A percentile compares a stretch with the other conserved stretches of the same genome.
Evolutionary conservation across 2,329 filamentous ascomycete genomes (phyloP).

Genomic region (Incumbomyces lentus): DNA sequence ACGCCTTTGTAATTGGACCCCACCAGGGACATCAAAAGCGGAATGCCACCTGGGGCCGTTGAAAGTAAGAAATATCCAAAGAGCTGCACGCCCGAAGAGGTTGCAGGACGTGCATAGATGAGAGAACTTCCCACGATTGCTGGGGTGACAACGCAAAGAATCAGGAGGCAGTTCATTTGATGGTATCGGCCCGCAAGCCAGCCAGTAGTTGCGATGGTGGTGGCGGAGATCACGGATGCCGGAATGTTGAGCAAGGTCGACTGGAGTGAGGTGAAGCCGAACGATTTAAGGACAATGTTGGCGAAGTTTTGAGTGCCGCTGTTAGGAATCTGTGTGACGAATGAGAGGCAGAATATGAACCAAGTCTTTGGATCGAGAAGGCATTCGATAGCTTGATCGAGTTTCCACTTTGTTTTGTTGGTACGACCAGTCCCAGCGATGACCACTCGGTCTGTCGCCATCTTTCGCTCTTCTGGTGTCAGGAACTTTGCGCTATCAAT

Average conservation of each 20-base stretch:
- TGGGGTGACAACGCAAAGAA: constrained; percentile 41
- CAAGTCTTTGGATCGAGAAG: constrained; percentile 50
- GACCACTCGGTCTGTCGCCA: constrained; percentile 18
- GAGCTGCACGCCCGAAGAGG: constrained; percentile 21
- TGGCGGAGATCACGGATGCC: constrained; percentile 44
- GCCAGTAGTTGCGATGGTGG: constrained; percentile 40
- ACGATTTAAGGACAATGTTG: constrained; percentile 40
- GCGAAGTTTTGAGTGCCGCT: constrained; percentile 46
- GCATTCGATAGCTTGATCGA: constrained; percentile 45
- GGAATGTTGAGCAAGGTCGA: constrained; percentile 50
- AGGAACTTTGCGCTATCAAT: constrained; percentile 23
- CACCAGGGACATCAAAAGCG: constrained; percentile 45
- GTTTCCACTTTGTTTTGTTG: constrained; percentile 41
- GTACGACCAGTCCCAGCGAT: constrained; percentile 41
- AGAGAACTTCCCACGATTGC: constrained; percentile 44
- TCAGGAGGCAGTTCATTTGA: constrained; percentile 42
- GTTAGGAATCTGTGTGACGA: no score
- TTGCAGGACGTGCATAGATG: constrained; percentile 37
- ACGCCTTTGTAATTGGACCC: constrained; percentile 48
- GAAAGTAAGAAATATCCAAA: constrained; percentile 47
- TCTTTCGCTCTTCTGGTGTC: constrained; percentile 9
- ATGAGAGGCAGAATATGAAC: constrained; percentile 45
- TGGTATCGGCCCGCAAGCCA: constrained; percentile 44
- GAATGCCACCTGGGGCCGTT: constrained; percentile 44
- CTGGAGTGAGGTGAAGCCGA: constrained; percentile 42